Conservation (phyloP, 2,329 filamentous ascomycete genomes). For the Fusarium humuli region DNA sequence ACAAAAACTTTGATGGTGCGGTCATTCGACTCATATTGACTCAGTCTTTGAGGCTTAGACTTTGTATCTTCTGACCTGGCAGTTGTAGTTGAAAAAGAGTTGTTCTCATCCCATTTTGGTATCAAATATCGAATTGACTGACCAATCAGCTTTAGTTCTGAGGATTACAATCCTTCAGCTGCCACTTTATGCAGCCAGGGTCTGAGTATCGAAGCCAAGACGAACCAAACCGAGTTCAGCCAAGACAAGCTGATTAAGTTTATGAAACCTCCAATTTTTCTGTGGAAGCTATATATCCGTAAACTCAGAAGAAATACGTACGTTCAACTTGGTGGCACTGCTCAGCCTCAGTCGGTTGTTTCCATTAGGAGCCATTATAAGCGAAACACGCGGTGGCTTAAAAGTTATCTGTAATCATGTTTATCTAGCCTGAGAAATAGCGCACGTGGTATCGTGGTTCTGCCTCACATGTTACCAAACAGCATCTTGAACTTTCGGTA, state of each 20-base stretch:
- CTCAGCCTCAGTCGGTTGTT: conserved; percentile 8
- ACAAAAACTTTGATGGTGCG: background rate
- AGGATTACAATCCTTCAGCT: conserved; percentile 7
- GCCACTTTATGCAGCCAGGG: conserved; percentile 33
- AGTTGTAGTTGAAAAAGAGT: conserved; percentile 38
- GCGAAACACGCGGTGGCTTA: background rate
- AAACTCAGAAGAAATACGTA: background rate
- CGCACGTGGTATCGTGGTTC: background rate
- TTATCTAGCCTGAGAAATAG: background rate
- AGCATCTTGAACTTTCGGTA: background rate
- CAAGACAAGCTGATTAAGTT: conserved; percentile 5
- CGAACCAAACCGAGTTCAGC: conserved; percentile 5
- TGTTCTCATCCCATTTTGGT: conserved; percentile 17
- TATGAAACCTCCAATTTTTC: background rate
- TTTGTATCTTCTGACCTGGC: background rate
- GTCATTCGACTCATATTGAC: background rate
- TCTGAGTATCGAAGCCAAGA: conserved; percentile 22
- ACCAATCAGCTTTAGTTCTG: conserved; percentile 26
- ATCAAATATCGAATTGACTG: conserved; percentile 12
- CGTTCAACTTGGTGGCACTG: background rate
- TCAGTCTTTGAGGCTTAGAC: background rate
- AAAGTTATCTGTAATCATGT: background rate
- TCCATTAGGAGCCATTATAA: background rate
- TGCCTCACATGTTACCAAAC: background rate
- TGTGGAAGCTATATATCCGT: background rate